Evolutionary conservation across 164 flowering plant genomes (phyloP), one percentile per base, ranked within the genome.

Genomic region (Litsea cubeba): DNA sequence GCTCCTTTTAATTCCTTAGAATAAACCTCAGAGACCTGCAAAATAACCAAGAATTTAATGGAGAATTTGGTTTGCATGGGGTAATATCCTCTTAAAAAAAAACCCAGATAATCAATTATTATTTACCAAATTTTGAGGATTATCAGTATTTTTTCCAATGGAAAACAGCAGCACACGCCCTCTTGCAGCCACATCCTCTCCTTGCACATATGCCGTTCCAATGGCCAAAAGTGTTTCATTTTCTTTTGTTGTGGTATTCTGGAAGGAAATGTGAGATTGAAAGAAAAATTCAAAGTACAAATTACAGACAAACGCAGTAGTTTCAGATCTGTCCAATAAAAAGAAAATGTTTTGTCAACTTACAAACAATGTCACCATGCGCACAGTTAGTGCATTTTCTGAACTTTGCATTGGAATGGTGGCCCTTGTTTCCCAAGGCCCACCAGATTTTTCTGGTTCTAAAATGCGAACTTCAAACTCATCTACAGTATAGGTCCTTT

Each of bases 151-250:
- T 70, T 79, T 91, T 64, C 89, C 91, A 73, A 90, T 70, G 71
- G 97, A 89, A 85, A 78, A 94, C 76, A 96, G 77, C 70, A 96
- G 89, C 49, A 94, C 85, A 40, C 99, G 97, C 57, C 99, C 99
- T 81, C 99, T 90, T 35, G 89, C 97, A 75, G 98, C 95, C 73
- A 94, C 94, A 86, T 96, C 99, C 82, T 96, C 99, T 73, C 99
- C 99, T 90, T 96, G 99, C 68, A 94, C 94, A 81, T 94, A 94
- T 65, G 98, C 99, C 72, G 99, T 96, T 62, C 99, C 98, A 83
- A 94, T 75, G 20, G 97, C 99, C 83, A 96, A 77, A 82, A 96
- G 94, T 49, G 94, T 92, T 80, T 96, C 98, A 81, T 87, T 94
- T 79, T 89, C 94, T 72, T 87, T 89, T 62, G 95, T 90, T 5